Evolutionary conservation across 2,329 filamentous ascomycete species (phyloP).

Genomic region (Boeremia lycopersici): DNA sequence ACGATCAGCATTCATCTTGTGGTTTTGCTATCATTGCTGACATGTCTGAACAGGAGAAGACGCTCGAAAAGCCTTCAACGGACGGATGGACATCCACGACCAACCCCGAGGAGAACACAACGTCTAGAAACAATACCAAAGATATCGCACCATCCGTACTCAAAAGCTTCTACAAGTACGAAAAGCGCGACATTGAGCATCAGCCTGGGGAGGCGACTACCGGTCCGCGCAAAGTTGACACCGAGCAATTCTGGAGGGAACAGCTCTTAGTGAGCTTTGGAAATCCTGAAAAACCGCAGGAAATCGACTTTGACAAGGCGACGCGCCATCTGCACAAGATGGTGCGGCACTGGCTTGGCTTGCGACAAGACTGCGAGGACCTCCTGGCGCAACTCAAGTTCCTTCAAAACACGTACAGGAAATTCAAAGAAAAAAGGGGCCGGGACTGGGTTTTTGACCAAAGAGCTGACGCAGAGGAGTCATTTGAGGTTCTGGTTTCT

Average conservation of each 20-base stretch:
- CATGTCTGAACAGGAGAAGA: neutral
- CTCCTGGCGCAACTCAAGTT: constrained; percentile 25
- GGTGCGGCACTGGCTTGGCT: constrained; percentile 26
- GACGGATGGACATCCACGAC: neutral
- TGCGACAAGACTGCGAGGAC: constrained; percentile 28
- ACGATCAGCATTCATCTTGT: too few species aligned
- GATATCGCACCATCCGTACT: neutral
- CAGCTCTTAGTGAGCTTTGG: neutral
- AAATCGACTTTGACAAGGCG: constrained; percentile 17
- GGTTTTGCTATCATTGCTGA: neutral
- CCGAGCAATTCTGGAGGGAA: neutral
- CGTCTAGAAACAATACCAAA: neutral
- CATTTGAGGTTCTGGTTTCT: constrained; percentile 23
- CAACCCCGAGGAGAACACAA: too few species aligned
- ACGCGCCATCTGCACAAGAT: constrained; percentile 26
- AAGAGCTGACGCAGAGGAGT: constrained; percentile 18
- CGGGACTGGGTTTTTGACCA: constrained; percentile 17
- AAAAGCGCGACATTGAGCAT: neutral
- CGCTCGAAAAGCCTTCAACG: neutral
- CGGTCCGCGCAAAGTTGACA: neutral
- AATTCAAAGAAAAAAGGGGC: neutral
- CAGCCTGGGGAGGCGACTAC: neutral
- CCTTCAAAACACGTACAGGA: constrained; percentile 19
- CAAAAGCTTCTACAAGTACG: neutral
- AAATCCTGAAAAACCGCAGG: neutral